Evolutionary conservation across 306 rosid species (phyloP), one percentile per base, ranked within the genome.

Genomic region (Dalbergia oliveri): DNA sequence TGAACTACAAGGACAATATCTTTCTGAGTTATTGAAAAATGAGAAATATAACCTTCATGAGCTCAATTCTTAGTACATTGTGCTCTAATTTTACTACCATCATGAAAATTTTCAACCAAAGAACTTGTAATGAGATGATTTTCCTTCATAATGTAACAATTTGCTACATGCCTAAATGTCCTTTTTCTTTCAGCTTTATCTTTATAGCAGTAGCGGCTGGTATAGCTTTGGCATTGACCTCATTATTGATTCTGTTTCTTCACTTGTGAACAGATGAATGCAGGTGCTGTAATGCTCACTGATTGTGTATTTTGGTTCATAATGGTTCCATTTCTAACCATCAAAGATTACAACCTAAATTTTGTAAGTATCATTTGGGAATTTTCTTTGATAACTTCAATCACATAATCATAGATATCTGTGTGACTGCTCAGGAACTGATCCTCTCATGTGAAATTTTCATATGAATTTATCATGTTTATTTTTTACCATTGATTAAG

Each of bases 221-320:
- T 15, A 53, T 35, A 18, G 59, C n/a, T 68, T 49, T 44, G 69
- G 23, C 79, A 73, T 67, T 10, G 50, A 18, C 49, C 44, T 21
- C 21, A 37, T 80, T 14, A 57, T 12, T 84, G 66, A 67, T 69
- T 62, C 68, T 50, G 80, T 80, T 65, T 73, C 39, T 66, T 45
- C 78, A 71, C 76, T 59, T 84, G 70, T 71, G 37, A 71, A 82
- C 85, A 96, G 99, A 96, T 96, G 89, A 96, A 96, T 86, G 99
- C 97, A 47, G 99, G 99, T 5, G 98, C 99, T 61, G 97, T 92
- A 43, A 31, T 93, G 82, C 97, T 96, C 82, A 96, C 99, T 50
- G 99, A 96, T 74, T 84, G 88, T 51, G 99, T 96, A 66, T 96
- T 91, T 84, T 96, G 99, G 99, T 91, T 93, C 84, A 69, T 91